Conservation (phyloP, 2,329 filamentous ascomycete species). For the Grosmannia huntii region DNA sequence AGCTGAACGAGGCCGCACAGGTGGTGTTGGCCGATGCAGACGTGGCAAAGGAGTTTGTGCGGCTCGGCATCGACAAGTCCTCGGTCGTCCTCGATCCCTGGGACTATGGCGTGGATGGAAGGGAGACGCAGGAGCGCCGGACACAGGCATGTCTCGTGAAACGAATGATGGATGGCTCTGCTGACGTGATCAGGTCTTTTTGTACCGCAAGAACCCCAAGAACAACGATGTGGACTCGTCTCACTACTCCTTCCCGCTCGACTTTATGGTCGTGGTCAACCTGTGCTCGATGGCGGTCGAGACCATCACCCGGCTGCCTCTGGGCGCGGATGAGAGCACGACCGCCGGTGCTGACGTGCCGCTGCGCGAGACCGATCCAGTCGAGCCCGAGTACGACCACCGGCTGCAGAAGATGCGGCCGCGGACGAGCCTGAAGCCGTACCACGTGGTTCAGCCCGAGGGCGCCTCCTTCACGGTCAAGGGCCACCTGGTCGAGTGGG, state of each 20-base stretch:
- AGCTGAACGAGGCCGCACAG: slow-evolving; percentile 44
- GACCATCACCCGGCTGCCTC: slow-evolving; percentile 26
- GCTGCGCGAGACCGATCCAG: slow-evolving; percentile 12
- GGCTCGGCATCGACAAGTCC: slow-evolving; percentile 46
- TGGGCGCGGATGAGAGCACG: slow-evolving; percentile 34
- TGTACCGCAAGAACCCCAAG: slow-evolving; percentile 50
- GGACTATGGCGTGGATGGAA: slow-evolving; percentile 45
- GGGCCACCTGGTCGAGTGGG: slow-evolving; percentile 41
- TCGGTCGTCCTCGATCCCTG: slow-evolving; percentile 48
- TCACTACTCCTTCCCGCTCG: slow-evolving; percentile 41
- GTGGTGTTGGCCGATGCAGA: slow-evolving; percentile 38
- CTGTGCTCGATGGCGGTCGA: slow-evolving; percentile 31
- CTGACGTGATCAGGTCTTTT: slow-evolving; percentile 31
- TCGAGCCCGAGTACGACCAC: slow-evolving; percentile 19
- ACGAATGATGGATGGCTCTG: too few species aligned
- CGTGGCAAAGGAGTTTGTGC: slow-evolving; percentile 47
- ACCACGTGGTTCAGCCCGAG: slow-evolving; percentile 20
- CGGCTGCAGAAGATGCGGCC: slow-evolving; percentile 19
- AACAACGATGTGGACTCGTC: slow-evolving; percentile 50
- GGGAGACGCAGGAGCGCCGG: slow-evolving; percentile 1
- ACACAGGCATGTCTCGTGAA: slow-evolving; percentile 28
- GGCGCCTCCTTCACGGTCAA: slow-evolving; percentile 32
- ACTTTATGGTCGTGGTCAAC: slow-evolving; percentile 42
- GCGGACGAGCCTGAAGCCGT: slow-evolving; percentile 40
- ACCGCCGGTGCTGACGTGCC: neutral